Conservation (phyloP, 257 asterid genomes). For the Nicotiana paniculata region DNA sequence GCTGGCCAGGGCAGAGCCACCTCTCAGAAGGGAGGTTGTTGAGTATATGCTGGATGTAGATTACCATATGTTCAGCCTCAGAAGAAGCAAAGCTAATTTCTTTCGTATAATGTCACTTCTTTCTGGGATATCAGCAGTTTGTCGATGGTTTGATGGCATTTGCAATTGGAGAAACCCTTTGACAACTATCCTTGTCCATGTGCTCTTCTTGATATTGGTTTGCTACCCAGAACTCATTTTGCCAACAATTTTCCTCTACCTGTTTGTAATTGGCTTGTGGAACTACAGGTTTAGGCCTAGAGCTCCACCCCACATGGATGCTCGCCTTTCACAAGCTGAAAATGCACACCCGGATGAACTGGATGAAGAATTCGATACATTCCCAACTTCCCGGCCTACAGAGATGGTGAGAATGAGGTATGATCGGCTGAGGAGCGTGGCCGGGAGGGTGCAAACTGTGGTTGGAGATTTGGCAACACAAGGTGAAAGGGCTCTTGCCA, state of each 20-base stretch:
- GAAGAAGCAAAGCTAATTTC: conserved; percentile 90
- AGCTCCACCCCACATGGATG: conserved; percentile 84
- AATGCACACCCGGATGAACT: conserved; percentile 57
- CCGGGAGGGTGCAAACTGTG: conserved; percentile 77
- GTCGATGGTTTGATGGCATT: conserved; percentile 57
- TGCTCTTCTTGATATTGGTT: conserved; percentile 66
- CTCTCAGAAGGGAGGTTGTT: conserved; percentile 58
- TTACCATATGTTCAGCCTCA: conserved; percentile 68
- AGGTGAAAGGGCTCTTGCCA: conserved; percentile 69
- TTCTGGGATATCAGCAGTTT: conserved; percentile 37
- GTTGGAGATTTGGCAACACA: conserved; percentile 81
- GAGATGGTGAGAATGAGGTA: conserved; percentile 60
- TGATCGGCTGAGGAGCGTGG: conserved; percentile 60
- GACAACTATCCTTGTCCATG: conserved; percentile 68
- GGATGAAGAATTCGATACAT: conserved; percentile 74
- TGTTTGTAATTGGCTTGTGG: conserved; percentile 82
- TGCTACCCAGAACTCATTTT: conserved; percentile 76
- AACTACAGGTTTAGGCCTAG: conserved; percentile 71
- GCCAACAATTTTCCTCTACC: conserved; percentile 84
- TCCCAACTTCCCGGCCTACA: conserved; percentile 45
- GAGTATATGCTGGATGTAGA: conserved; percentile 89
- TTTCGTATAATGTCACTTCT: conserved; percentile 60
- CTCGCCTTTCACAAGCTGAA: conserved; percentile 79
- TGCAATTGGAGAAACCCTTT: conserved; percentile 79
- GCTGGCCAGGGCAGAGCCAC: conserved; percentile 79